Evolutionary conservation across 345 rosid genomes (phyloP), one percentile per base, ranked within the genome.

Genomic region (Aurinia saxatilis): DNA sequence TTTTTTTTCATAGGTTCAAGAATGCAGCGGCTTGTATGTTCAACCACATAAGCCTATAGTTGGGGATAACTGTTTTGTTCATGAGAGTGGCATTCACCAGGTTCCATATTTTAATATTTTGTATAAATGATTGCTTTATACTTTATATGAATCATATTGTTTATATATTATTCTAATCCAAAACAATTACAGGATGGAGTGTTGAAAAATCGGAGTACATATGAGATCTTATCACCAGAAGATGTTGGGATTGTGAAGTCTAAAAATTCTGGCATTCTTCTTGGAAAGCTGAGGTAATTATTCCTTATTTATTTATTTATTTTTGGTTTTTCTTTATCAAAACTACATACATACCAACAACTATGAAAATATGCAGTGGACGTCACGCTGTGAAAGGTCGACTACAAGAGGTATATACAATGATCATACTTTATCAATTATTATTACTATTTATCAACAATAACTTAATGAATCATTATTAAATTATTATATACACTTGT

Each of bases 21-120:
- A 91, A 49, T 78, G 73, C 55, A 83, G 84, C 0, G 95, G 96
- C 16, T 71, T 91, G 74, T 77, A 78, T 14, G 71, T 86, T 56
- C 98, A 88, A 79, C 89, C 95, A 7, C 90, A 88, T 75, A 91
- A 91, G 64, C 96, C 96, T n/a, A 84, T 91, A 54, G 95, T 91
- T 73, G 95, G 98, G 68, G 90, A 75, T 30, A 87, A 87, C 74
- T 91, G 95, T 74, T 90, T 87, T 75, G 88, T 88, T 75, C 95
- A 90, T 72, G 91, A 86, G 66, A 90, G 97, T 64, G 95, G 97
- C 51, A 73, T 87, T 65, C 97, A 84, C 70, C 90, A 90, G 89
- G 95, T 86, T 74, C 29, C 75, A 29, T 41, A 56, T 27, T 76
- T 80, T 79, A 67, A 27, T 3, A 27, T 27, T 27, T 2, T 27